A percentile compares a stretch with the other conserved stretches of the same genome.
Evolutionary conservation across 1,139 yeast species (phyloP).

Genomic region (Diutina sp.): DNA sequence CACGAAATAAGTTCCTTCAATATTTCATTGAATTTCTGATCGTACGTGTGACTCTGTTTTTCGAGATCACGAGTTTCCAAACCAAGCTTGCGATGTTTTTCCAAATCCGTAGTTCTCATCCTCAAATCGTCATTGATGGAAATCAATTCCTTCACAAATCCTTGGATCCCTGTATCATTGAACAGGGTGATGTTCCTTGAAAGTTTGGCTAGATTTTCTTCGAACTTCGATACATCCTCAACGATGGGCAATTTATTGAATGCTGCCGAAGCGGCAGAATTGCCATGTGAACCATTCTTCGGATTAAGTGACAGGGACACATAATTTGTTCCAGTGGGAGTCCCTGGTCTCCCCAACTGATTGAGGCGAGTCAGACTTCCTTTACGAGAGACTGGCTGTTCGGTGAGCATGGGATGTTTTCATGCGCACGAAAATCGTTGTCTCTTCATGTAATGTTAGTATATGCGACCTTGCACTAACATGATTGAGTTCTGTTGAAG

Average conservation of each 20-base stretch:
- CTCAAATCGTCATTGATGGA: constrained; percentile 16
- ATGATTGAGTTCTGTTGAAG: no score
- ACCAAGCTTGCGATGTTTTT: constrained; percentile 21
- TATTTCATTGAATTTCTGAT: constrained; percentile 15
- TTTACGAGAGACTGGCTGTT: neutral
- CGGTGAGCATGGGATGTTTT: neutral
- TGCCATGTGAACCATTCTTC: neutral
- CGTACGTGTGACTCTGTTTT: constrained; percentile 13
- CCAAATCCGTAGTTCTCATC: constrained; percentile 15
- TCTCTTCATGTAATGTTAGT: neutral
- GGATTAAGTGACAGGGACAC: neutral
- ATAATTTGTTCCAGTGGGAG: neutral
- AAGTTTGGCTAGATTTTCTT: constrained; percentile 12
- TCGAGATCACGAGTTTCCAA: constrained; percentile 13
- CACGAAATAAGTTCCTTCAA: constrained; percentile 21
- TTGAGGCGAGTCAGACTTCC: neutral
- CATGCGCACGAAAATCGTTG: neutral
- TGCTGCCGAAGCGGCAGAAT: neutral
- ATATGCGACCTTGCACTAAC: no score
- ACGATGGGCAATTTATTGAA: constrained; percentile 21
- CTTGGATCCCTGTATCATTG: constrained; percentile 18
- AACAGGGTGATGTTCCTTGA: constrained; percentile 21
- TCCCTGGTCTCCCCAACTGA: neutral
- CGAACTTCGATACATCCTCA: constrained; percentile 15
- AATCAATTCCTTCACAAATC: constrained; percentile 16